phyloP scores from a whole-genome alignment of 2,329 filamentous ascomycete species.

The Fusarium protoensiforme region DNA sequence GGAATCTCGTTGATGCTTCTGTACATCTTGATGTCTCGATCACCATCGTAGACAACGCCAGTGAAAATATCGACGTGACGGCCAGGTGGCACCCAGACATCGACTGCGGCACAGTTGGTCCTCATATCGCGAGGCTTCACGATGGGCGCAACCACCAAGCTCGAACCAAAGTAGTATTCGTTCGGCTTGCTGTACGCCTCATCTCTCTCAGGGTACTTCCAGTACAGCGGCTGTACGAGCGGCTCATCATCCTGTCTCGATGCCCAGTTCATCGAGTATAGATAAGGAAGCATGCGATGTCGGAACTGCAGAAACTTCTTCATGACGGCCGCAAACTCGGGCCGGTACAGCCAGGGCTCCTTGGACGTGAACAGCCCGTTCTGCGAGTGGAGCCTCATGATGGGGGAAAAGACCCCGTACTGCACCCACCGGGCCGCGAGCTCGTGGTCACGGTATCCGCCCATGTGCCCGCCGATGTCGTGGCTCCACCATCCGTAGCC shows the following conservation, averaged over 20 bases:
- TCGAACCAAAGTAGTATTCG: constrained; percentile 68
- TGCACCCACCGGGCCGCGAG: constrained; percentile 71
- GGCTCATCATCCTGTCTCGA: constrained; percentile 59
- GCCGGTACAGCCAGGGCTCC: constrained; percentile 69
- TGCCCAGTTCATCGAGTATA: constrained; percentile 67
- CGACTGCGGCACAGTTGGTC: constrained; percentile 59
- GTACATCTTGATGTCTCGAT: constrained; percentile 62
- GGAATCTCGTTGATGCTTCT: constrained; percentile 62
- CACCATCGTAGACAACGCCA: constrained; percentile 67
- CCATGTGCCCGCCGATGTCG: constrained; percentile 73
- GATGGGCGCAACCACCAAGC: constrained; percentile 67
- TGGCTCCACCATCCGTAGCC: constrained; percentile 77
- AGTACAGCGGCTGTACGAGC: constrained; percentile 71
- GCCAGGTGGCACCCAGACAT: constrained; percentile 67
- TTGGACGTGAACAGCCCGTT: constrained; percentile 68
- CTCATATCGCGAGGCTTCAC: constrained; percentile 59
- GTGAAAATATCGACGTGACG: constrained; percentile 69
- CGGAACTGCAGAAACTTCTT: constrained; percentile 62
- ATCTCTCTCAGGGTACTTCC: constrained; percentile 62
- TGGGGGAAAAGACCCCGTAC: constrained; percentile 69
- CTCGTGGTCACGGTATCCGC: constrained; percentile 67
- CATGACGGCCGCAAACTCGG: constrained; percentile 58
- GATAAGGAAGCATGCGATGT: constrained; percentile 69
- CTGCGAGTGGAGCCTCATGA: constrained; percentile 69
- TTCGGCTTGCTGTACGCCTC: constrained; percentile 68